Conservation (phyloP, 2,329 filamentous ascomycete genomes). For the Cladosporium sp. region DNA sequence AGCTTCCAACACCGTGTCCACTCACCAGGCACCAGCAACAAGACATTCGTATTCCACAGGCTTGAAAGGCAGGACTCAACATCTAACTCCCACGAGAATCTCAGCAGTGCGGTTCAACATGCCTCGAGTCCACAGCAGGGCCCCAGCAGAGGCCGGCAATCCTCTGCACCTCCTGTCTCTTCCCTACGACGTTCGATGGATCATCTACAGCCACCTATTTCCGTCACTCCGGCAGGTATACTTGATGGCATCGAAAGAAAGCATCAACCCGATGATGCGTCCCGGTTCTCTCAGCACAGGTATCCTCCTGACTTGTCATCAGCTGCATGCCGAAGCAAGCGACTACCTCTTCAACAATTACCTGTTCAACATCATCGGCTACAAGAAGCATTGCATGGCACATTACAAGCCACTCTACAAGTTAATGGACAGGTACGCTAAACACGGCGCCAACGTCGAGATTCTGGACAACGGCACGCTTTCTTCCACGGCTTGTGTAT, state of each 20-base stretch:
- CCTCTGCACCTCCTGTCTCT: slow-evolving; percentile 26
- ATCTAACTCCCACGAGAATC: neutral
- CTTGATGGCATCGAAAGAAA: slow-evolving; percentile 28
- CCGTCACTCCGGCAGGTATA: slow-evolving; percentile 33
- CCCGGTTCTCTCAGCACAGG: slow-evolving; percentile 20
- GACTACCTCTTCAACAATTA: slow-evolving; percentile 37
- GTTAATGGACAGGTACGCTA: slow-evolving; percentile 29
- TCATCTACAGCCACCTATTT: slow-evolving; percentile 37
- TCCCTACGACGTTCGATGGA: slow-evolving; percentile 36
- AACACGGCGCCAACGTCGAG: slow-evolving; percentile 30
- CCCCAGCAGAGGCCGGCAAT: too few species aligned
- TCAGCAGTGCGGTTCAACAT: neutral
- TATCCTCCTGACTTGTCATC: slow-evolving; percentile 27
- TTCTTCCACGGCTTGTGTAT: slow-evolving; percentile 36
- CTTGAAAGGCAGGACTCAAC: neutral
- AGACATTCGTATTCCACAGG: neutral
- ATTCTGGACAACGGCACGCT: slow-evolving; percentile 37
- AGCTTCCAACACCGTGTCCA: neutral
- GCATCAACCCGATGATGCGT: slow-evolving; percentile 20
- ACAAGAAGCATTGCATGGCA: slow-evolving; percentile 33
- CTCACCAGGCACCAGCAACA: neutral
- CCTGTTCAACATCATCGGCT: slow-evolving; percentile 38
- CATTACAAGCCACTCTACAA: slow-evolving; percentile 28
- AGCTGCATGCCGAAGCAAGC: slow-evolving; percentile 30
- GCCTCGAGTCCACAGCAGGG: neutral